A percentile compares a stretch with the other conserved stretches of the same genome.
These are phyloP conservation scores for Alternaria alternata DNA, from an alignment of 2,329 filamentous ascomycete genomes.

Conservation along the genomic window DNA sequence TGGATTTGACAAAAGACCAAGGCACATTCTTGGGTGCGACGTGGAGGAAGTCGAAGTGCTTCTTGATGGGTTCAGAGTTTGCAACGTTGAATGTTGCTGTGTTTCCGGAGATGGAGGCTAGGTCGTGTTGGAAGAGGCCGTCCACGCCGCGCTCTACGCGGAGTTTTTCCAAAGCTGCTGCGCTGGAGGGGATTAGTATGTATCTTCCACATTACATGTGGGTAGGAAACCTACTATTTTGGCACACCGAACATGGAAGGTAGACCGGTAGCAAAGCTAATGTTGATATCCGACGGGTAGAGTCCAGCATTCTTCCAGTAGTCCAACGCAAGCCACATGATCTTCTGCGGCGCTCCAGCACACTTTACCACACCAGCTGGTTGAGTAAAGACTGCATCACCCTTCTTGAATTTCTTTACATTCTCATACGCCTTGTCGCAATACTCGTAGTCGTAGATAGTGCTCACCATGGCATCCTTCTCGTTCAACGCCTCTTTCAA, in stretches of 20 bases:
- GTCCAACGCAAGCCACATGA: conserved; percentile 54
- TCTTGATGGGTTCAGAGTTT: conserved; percentile 37
- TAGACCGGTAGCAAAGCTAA: conserved; percentile 51
- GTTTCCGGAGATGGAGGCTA: conserved; percentile 49
- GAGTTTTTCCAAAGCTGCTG: conserved; percentile 45
- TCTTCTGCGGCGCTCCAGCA: conserved; percentile 52
- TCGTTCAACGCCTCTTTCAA: conserved; percentile 49
- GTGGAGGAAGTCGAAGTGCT: conserved; percentile 50
- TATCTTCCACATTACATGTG: background rate
- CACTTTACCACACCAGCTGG: conserved; percentile 52
- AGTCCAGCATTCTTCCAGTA: conserved; percentile 48
- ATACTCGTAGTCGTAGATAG: conserved; percentile 50
- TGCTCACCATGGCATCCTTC: conserved; percentile 45
- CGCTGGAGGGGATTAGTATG: conserved; percentile 26
- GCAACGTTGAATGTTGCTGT: conserved; percentile 45
- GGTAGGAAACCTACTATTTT: conserved; percentile 32
- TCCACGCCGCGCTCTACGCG: conserved; percentile 48
- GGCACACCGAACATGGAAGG: conserved; percentile 53
- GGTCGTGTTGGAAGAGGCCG: conserved; percentile 51
- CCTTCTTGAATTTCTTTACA: conserved; percentile 44
- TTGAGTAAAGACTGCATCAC: conserved; percentile 51
- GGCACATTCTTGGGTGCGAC: conserved; percentile 51
- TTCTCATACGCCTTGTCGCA: conserved; percentile 50
- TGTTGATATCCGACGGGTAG: conserved; percentile 47
- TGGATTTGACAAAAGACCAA: conserved; percentile 48